These are phyloP conservation scores for Penicillium capsulatum DNA, from an alignment of 2,329 filamentous ascomycete species.

Conservation along the genomic window DNA sequence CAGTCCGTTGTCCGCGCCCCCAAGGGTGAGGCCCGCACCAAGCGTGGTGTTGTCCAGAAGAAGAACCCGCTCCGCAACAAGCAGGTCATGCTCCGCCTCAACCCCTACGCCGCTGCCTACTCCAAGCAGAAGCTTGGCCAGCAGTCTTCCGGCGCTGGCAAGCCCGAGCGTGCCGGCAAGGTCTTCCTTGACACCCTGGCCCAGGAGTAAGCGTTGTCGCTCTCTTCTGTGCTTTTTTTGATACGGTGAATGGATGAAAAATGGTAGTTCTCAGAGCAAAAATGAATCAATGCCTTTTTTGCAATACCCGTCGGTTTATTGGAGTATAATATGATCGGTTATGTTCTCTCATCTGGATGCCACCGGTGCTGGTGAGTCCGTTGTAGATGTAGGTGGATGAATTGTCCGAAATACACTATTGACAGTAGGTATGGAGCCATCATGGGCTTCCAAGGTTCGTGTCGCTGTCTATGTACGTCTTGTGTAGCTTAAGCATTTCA, in stretches of 20 bases:
- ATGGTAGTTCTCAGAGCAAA: slow-evolving; percentile 26
- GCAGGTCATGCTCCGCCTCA: slow-evolving; percentile 96
- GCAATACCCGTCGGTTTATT: slow-evolving; percentile 26
- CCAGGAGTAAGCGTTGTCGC: slow-evolving; percentile 47
- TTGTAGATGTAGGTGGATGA: no score
- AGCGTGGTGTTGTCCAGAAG: slow-evolving; percentile 92
- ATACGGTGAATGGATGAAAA: slow-evolving; percentile 23
- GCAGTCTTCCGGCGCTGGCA: slow-evolving; percentile 59
- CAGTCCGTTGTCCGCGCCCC: slow-evolving; percentile 91
- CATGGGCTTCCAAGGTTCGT: no score
- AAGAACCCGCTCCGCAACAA: slow-evolving; percentile 99
- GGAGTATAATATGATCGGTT: slow-evolving; percentile 29
- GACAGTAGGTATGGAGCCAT: no score
- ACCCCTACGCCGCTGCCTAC: slow-evolving; percentile 94
- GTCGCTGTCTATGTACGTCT: no score
- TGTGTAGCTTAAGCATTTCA: no score
- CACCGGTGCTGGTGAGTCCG: slow-evolving; percentile 2
- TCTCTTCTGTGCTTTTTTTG: slow-evolving; percentile 15
- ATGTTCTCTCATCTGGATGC: no score
- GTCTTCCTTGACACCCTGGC: slow-evolving; percentile 51
- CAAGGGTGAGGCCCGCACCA: slow-evolving; percentile 84
- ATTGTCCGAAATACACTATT: no score
- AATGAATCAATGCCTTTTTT: slow-evolving; percentile 30
- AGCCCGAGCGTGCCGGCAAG: slow-evolving; percentile 55
- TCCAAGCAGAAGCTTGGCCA: slow-evolving; percentile 78